These are phyloP conservation scores for Morella rubra DNA, from an alignment of 306 rosid genomes.

Conservation along the genomic window DNA sequence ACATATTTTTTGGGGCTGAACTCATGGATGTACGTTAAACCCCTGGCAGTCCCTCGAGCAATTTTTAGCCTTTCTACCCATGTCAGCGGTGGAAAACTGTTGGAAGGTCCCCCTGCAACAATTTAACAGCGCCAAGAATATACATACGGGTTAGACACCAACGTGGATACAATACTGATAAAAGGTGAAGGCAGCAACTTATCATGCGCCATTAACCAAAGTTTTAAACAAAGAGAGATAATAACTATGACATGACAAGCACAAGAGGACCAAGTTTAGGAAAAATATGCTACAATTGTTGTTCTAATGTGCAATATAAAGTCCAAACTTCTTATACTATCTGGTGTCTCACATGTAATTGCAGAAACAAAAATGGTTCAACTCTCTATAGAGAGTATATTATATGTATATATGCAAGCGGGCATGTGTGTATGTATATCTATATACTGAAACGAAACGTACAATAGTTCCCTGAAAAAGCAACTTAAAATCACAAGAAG, in stretches of 20 bases:
- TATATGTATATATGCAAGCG: too few species aligned
- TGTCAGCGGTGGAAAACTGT: constrained; percentile 42
- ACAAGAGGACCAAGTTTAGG: not conserved
- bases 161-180: constrained; percentile 6
- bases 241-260: not conserved
- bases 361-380: not conserved
- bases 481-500: constrained; percentile 19
- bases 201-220: not conserved
- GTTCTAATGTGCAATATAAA: not conserved
- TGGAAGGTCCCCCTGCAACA: constrained; percentile 57
- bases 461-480: constrained; percentile 9
- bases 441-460: not conserved
- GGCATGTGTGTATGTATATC: not conserved
- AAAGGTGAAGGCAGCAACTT: constrained; percentile 8
- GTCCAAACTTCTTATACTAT: not conserved
- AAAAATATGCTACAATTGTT: not conserved
- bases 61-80: constrained; percentile 74
- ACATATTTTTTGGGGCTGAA: constrained; percentile 59
- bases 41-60: constrained; percentile 79
- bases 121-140: constrained; percentile 10
- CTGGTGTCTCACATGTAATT: not conserved
- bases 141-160: constrained; percentile 13
- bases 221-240: not conserved
- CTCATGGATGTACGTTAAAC: constrained; percentile 70
- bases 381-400: not conserved